phyloP scores from a whole-genome alignment of 306 rosid species.

The Senna siamea region DNA sequence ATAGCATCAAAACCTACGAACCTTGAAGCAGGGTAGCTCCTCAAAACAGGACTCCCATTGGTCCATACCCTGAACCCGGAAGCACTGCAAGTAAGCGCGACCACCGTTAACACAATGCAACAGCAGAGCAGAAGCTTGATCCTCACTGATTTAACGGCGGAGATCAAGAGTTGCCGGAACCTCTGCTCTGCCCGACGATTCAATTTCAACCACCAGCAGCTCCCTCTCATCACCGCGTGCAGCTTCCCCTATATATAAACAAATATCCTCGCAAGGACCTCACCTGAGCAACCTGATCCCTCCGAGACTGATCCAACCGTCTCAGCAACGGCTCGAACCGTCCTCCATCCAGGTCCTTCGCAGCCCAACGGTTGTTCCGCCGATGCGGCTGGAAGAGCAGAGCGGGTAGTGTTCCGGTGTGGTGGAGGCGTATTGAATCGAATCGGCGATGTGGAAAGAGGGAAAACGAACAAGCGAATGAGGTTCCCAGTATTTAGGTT shows the following conservation, averaged over 20 bases:
- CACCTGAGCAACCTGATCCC: conserved; percentile 33
- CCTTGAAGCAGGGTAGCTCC: conserved; percentile 59
- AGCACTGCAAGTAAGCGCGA: conserved; percentile 52
- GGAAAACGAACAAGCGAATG: background rate
- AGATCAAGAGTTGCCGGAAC: conserved; percentile 63
- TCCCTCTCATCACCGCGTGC: conserved; percentile 66
- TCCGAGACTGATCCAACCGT: conserved; percentile 30
- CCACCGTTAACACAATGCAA: conserved; percentile 65
- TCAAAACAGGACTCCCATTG: conserved; percentile 34
- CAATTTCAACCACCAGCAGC: conserved; percentile 41
- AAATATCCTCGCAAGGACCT: background rate
- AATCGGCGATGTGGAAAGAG: background rate
- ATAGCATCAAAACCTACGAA: conserved; percentile 34
- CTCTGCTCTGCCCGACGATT: conserved; percentile 76
- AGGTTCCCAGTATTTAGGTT: background rate
- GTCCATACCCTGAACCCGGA: conserved; percentile 64
- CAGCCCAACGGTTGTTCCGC: background rate
- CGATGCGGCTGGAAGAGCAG: background rate
- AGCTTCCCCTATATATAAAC: background rate
- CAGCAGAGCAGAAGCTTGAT: conserved; percentile 70
- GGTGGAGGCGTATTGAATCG: background rate
- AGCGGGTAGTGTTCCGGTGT: background rate
- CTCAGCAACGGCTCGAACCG: conserved; percentile 27
- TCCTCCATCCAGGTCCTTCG: background rate
- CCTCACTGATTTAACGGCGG: conserved; percentile 70